Evolutionary conservation across 1,284 basidiomycete species (phyloP), one percentile per base, ranked within the genome.

Genomic region (Tremellales sp.): DNA sequence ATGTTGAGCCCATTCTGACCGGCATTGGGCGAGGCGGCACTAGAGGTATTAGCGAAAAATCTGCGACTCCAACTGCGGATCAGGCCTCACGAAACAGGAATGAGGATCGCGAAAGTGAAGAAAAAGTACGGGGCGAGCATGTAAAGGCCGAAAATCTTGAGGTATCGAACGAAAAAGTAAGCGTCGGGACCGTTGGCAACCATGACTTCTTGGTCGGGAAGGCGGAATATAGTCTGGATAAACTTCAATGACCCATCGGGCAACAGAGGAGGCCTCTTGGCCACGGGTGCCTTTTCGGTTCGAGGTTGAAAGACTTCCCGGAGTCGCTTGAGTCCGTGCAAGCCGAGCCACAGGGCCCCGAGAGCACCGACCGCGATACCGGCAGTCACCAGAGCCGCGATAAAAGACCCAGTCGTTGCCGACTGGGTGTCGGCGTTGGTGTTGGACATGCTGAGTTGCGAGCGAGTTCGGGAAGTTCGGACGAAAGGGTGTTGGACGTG

Each of bases 161-260:
- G 40, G 59, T 78, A 97, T 48, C 89, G 85, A 42, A 96, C 82
- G 64, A 89, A 97, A 68, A 96, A 85, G 77, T 94, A 98, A 26
- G 91, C 88, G 67, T 98, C 94, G 52, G 89, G 80, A 29, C 94
- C 93, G 58, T 96, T 94, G 52, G 83, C 52, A 79, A 79, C 70
- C 44, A 58, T 66, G 44, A 74, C 55, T 15, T 69, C 56, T 6
- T 50, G 50, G 46, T 74, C 71, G 15, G 63, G 64, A 4, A 60
- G 51, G 2, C n/a, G 41, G 29, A 73, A 61, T 7, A 75, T 58
- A 27, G 56, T 53, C 45, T 56, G 62, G 70, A 68, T 73, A 46
- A 60, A 74, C 13, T 54, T 25, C 22, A 67, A 15, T 19, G 64
- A 43, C 3, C 57, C 56, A 12, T 29, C 40, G 0, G 70, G 67